Base-by-base conservation (phyloP, 331 rosid species). In the Rhamnella rubrinervis region DNA sequence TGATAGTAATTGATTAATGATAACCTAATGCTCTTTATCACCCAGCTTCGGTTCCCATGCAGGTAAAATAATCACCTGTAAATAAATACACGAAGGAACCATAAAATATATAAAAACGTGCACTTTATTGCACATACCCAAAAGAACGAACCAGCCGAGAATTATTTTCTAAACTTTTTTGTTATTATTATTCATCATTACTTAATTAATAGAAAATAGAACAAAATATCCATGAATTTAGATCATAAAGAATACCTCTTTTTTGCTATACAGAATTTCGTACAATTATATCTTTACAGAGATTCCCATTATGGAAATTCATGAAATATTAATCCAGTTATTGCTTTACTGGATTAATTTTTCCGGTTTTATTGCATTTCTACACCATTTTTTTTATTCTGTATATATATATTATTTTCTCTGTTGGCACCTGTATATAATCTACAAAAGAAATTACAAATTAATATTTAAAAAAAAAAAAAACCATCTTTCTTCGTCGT, bases 221-320 rank as follows among this genome's bases (percentile, higher is more conserved):
- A 72, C 31, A 35, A 31, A 31, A 46, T 25, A 41, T 47, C 19
- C 50, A 21, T 39, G 62, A 71, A 14, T 52, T 20, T 4, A 31
- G 55, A 53, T 49, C 61, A 61, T 49, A 47, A 10, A 41, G 35
- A 60, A 31, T n/a, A 62, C 59, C 66, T 76, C 67, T 44, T 69
- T 66, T 67, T 46, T 55, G 61, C 83, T 80, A 58, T 84, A 67
- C 78, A 80, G 57, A 70, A 68, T 75, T 41, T 56, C 74, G 71
- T 49, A 70, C 70, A 70, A 68, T 58, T 15, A 75, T 18, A 19
- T n/a, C 23, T 46, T 46, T 52, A 23, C 69, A 76, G 44, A 51
- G 40, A 52, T 41, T 31, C 56, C 19, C 23, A 15, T 46, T 61
- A 15, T 60, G 66, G 59, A 73, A 71, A 65, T 56, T 67, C 63